These are phyloP conservation scores for Sclerotinia trifoliorum DNA, from an alignment of 2,329 filamentous ascomycete species.

Conservation along the genomic window DNA sequence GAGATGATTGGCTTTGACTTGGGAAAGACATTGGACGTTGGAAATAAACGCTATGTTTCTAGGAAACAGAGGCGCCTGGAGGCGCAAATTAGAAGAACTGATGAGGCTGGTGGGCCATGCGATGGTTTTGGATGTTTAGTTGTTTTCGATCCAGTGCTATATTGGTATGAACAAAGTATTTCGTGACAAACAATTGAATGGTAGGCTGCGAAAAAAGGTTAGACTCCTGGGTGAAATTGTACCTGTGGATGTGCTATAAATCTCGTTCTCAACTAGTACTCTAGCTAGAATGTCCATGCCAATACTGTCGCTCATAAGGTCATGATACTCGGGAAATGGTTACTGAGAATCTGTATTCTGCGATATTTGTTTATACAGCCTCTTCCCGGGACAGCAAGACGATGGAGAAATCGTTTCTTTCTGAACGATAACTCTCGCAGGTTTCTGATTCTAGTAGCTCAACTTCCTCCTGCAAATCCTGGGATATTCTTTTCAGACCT, in stretches of 20 bases:
- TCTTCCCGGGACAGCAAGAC: too few relatives aligned
- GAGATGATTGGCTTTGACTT: slow-evolving; percentile 1
- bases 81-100: background rate
- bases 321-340: too few relatives aligned
- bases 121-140: background rate
- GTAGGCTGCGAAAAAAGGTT: background rate
- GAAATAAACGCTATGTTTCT: background rate
- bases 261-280: background rate
- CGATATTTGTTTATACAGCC: too few relatives aligned
- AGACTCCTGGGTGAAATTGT: background rate
- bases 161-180: background rate
- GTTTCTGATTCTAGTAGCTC: background rate
- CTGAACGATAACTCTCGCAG: too few relatives aligned
- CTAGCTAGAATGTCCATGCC: background rate
- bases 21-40: background rate
- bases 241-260: background rate
- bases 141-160: background rate
- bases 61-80: background rate
- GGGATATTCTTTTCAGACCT: background rate
- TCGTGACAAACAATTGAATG: background rate
- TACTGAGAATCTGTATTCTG: too few relatives aligned
- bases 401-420: too few relatives aligned
- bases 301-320: background rate
- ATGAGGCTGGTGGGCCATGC: background rate
- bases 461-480: background rate